Percentiles rank a stretch among this genome's conserved stretches.
Conservation (phyloP, 306 rosid genomes). For the Cucumis melo region DNA sequence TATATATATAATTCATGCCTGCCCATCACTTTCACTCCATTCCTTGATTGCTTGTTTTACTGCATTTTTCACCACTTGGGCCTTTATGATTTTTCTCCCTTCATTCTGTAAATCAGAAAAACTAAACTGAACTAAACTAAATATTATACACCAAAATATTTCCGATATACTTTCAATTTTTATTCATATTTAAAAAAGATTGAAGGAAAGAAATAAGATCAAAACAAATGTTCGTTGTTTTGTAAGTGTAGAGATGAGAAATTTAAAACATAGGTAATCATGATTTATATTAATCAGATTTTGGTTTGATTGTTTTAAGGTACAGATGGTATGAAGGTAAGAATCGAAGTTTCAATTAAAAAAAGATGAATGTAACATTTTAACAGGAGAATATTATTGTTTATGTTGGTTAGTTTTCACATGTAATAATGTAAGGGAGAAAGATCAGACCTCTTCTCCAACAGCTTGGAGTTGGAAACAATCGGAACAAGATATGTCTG, state of each 20-base stretch:
- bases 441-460: constrained; percentile 52
- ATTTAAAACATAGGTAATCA: too few relatives aligned
- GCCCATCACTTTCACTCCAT: constrained; percentile 22
- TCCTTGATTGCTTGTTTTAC: constrained; percentile 58
- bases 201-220: too few relatives aligned
- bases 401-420: background rate
- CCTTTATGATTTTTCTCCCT: constrained; percentile 39
- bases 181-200: too few relatives aligned
- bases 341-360: background rate
- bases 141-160: too few relatives aligned
- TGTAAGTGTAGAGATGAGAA: too few relatives aligned
- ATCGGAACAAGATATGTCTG: constrained; percentile 82
- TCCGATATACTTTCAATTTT: too few relatives aligned
- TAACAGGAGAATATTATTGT: background rate
- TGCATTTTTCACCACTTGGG: constrained; percentile 72
- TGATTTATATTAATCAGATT: too few relatives aligned
- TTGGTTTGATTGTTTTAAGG: too few relatives aligned
- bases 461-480: constrained; percentile 64
- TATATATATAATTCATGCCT: background rate
- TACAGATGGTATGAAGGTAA: background rate
- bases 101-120: constrained; percentile 40
- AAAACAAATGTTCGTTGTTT: too few relatives aligned
- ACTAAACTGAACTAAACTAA: background rate
- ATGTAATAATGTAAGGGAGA: background rate
- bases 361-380: background rate